Evolutionary conservation across 1,284 basidiomycete species (phyloP), one percentile per base, ranked within the genome.

Genomic region (Austroboletus novae-zelandiae): DNA sequence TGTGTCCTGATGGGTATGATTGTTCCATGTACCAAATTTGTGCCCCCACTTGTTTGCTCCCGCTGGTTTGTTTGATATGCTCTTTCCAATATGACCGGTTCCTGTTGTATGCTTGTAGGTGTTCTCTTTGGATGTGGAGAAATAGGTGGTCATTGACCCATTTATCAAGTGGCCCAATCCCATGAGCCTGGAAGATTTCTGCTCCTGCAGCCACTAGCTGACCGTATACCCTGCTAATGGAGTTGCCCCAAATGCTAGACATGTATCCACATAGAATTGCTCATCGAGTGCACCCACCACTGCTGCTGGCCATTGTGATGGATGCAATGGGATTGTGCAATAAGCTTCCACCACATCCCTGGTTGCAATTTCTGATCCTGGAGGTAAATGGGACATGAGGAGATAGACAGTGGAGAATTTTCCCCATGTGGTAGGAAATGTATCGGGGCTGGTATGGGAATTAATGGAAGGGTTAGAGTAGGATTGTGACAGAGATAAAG

Each of bases 201-300:
- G 10, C 35, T 0, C 15, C 61, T 1, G 67, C 68, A 57, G 76
- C 70, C 0, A 53, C 68, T 0, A 74, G 17, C 0, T 45, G 2
- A 0, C 73, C 71, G 42, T 69, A 75, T 0, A 58, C 40, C 76
- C 72, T 0, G 61, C 57, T 0, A 62, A 62, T 1, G 71, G 65
- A 0, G 60, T 7, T 0, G 66, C 51, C 0, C 75, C 71, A 48
- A 57, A 57, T 0, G 51, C 51, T 0, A 27, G 1, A 20, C 53
- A 57, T 0, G 40, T 34, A 14, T 57, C 32, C 0, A 57, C 9
- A 5, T 1, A 20, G 14, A 0, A 6, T 18, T 1, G 1, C 5
- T 17, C 2, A 6, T 35, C 15, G 3, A n/a, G 4, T 5, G 5
- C 17, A n/a, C n/a, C 2, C 14, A 35, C 34, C 20, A 51, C 27